These are phyloP conservation scores for Epicoccum nigrum DNA, from an alignment of 2,329 filamentous ascomycete species.

Conservation along the genomic window DNA sequence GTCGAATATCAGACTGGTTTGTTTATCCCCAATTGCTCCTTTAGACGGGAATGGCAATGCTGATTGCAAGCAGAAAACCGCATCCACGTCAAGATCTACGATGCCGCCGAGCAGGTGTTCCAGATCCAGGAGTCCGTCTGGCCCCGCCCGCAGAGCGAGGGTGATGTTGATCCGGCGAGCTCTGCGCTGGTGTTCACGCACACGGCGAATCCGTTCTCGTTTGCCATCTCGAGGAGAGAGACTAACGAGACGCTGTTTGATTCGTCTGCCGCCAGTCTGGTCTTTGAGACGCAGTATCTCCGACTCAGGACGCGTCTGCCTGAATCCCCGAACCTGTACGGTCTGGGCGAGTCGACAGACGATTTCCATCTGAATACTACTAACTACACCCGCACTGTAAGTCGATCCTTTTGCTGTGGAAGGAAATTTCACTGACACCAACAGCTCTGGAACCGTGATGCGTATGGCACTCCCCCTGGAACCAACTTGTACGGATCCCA, in stretches of 20 bases:
- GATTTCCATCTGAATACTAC: slow-evolving; percentile 70
- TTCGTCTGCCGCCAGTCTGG: slow-evolving; percentile 68
- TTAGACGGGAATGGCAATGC: neutral
- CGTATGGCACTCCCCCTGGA: slow-evolving; percentile 64
- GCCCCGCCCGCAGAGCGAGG: slow-evolving; percentile 59
- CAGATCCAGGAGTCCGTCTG: slow-evolving; percentile 74
- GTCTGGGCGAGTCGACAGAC: slow-evolving; percentile 78
- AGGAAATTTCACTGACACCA: slow-evolving; percentile 33
- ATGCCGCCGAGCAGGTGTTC: slow-evolving; percentile 70
- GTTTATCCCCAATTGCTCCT: slow-evolving; percentile 45
- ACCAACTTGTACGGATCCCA: slow-evolving; percentile 76
- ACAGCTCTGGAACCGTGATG: slow-evolving; percentile 73
- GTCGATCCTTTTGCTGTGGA: slow-evolving; percentile 43
- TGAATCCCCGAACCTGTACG: slow-evolving; percentile 72
- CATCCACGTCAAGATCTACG: slow-evolving; percentile 75
- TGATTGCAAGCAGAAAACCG: slow-evolving; percentile 57
- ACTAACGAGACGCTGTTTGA: slow-evolving; percentile 70
- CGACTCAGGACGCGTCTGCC: slow-evolving; percentile 73
- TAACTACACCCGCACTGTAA: slow-evolving; percentile 63
- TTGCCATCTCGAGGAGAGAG: slow-evolving; percentile 63
- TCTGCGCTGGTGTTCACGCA: slow-evolving; percentile 63
- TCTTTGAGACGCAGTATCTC: slow-evolving; percentile 80
- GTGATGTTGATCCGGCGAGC: slow-evolving; percentile 30
- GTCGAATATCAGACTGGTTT: slow-evolving; percentile 67
- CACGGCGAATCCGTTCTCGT: slow-evolving; percentile 67